phyloP scores from a whole-genome alignment of 495 filamentous ascomycete genomes.

The Tuber magnatum region DNA sequence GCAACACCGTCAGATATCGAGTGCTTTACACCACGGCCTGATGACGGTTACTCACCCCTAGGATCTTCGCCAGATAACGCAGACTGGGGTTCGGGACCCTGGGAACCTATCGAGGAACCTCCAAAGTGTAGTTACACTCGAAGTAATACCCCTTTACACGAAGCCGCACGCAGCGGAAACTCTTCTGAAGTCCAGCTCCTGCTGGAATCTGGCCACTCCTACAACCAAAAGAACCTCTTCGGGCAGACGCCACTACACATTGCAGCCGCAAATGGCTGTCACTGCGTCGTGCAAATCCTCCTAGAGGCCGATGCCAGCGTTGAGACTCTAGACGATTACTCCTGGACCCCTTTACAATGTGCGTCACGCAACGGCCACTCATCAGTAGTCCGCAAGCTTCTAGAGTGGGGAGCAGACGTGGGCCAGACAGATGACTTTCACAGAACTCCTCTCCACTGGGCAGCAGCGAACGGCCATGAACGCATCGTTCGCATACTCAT shows the following conservation, averaged over 20 bases:
- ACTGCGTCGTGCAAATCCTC: constrained; percentile 7
- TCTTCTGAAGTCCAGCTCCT: constrained; percentile 2
- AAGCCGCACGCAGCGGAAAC: constrained; percentile 2
- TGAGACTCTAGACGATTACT: not conserved
- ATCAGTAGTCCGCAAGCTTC: constrained; percentile 9
- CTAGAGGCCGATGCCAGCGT: constrained; percentile 15
- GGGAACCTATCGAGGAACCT: not conserved
- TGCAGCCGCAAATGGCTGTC: constrained; percentile 10
- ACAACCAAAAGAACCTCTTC: not conserved
- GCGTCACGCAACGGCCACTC: constrained; percentile 13
- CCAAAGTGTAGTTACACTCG: not conserved
- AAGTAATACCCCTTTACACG: constrained; percentile 1
- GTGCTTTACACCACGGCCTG: not conserved
- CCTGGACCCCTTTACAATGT: constrained; percentile 16
- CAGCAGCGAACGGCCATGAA: constrained; percentile 3
- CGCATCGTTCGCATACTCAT: constrained; percentile 13
- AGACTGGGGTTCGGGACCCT: not conserved
- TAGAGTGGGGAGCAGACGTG: constrained; percentile 7
- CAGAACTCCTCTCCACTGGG: constrained; percentile 8
- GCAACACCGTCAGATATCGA: constrained; percentile 1
- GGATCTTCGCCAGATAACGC: not conserved
- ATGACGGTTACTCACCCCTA: not conserved
- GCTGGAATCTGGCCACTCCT: not conserved
- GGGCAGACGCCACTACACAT: constrained; percentile 21
- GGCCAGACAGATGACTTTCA: not conserved